Conservation (phyloP, 192 early-diverging fungal species). For the Linnemannia hyalina region DNA sequence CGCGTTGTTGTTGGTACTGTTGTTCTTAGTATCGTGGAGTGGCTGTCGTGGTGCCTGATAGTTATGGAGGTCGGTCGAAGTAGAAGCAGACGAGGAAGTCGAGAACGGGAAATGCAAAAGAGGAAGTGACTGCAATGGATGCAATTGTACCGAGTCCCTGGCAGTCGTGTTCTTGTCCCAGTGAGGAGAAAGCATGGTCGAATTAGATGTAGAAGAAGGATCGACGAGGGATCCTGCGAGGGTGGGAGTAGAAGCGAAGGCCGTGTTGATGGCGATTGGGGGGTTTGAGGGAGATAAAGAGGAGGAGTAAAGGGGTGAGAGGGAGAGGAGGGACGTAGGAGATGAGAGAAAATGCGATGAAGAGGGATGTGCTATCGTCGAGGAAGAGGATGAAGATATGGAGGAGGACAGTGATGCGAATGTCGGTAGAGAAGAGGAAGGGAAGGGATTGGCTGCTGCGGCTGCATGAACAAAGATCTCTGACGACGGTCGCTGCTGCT, state of each 20-base stretch:
- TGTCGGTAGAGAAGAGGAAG: background rate
- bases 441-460: background rate
- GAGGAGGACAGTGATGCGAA: background rate
- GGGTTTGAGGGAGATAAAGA: background rate
- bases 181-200: background rate
- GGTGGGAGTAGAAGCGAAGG: background rate
- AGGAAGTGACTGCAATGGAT: background rate
- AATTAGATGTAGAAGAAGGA: background rate
- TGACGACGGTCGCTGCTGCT: background rate
- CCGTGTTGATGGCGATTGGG: background rate
- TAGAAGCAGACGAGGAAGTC: background rate
- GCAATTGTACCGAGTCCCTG: background rate
- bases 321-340: background rate
- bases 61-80: no score
- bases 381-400: background rate
- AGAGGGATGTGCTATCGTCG: background rate
- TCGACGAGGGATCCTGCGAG: background rate
- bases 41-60: no score
- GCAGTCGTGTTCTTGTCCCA: background rate
- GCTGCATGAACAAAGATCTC: background rate
- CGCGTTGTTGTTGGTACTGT: no score
- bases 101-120: background rate
- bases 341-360: background rate
- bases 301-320: background rate
- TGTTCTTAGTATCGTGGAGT: no score